These are phyloP conservation scores for Pythium brassicae DNA, from an alignment of 352 stramenopile genomes.

Conservation along the genomic window DNA sequence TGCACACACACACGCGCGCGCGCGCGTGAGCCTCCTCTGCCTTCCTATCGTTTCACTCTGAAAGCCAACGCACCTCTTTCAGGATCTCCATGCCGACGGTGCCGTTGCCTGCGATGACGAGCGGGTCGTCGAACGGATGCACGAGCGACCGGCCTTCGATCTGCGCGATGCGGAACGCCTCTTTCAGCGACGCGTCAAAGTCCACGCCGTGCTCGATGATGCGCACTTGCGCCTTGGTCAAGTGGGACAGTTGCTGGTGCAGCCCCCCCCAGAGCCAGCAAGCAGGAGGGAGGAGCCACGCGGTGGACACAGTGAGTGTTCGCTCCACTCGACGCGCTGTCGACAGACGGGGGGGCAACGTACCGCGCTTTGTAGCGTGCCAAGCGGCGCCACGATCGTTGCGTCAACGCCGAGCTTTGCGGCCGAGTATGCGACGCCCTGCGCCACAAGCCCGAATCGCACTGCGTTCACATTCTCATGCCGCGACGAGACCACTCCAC, in stretches of 20 bases:
- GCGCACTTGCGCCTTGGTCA: constrained; percentile 70
- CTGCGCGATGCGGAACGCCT: constrained; percentile 89
- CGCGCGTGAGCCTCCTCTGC: no score
- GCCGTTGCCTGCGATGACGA: constrained; percentile 97
- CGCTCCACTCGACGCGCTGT: background rate
- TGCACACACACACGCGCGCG: constrained; percentile 8
- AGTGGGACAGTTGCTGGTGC: constrained; percentile 26
- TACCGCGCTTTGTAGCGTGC: constrained; percentile 93
- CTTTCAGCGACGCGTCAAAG: constrained; percentile 94
- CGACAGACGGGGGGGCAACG: background rate
- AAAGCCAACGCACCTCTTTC: constrained; percentile 40
- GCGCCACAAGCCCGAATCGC: background rate
- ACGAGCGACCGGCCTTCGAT: constrained; percentile 93
- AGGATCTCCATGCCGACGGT: constrained; percentile 95
- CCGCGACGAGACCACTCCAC: no score
- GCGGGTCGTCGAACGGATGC: constrained; percentile 97
- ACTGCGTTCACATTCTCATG: background rate
- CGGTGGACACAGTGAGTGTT: background rate
- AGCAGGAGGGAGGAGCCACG: constrained; percentile 15
- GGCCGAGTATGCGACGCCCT: constrained; percentile 93
- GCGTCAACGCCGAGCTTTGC: constrained; percentile 91
- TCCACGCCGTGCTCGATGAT: constrained; percentile 95
- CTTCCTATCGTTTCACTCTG: background rate
- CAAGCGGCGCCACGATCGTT: constrained; percentile 95
- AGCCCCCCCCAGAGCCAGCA: no score